A percentile compares a stretch with the other conserved stretches of the same genome.
Conservation (phyloP, 257 asterid genomes). For the Nicotiana paniculata region DNA sequence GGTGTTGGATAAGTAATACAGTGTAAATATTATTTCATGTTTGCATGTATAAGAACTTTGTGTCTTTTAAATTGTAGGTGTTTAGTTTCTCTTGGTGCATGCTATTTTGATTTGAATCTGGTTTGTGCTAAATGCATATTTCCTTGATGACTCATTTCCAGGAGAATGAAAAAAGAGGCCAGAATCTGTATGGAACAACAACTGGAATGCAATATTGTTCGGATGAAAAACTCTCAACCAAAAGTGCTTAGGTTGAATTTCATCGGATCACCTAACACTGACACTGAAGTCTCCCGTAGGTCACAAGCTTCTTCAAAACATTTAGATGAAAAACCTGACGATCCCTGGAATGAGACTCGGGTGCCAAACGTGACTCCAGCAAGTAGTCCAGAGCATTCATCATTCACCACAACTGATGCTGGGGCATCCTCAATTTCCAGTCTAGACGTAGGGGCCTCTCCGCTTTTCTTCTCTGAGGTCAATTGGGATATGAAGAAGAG, state of each 20-base stretch:
- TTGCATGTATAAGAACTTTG: not conserved
- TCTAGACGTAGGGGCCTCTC: slow-evolving; percentile 41
- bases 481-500: slow-evolving; percentile 41
- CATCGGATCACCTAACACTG: slow-evolving; percentile 30
- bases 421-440: slow-evolving; percentile 53
- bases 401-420: slow-evolving; percentile 29
- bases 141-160: slow-evolving; percentile 11
- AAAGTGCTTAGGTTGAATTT: slow-evolving; percentile 73
- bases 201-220: slow-evolving; percentile 68
- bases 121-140: not conserved
- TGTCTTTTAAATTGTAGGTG: not conserved
- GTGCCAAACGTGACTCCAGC: slow-evolving; percentile 86
- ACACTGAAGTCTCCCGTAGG: slow-evolving; percentile 12
- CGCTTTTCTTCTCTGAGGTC: slow-evolving; percentile 37
- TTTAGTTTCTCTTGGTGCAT: not conserved
- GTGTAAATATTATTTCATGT: slow-evolving; percentile 5
- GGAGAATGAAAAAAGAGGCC: slow-evolving; percentile 65
- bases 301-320: slow-evolving; percentile 23
- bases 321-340: slow-evolving; percentile 18
- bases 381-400: slow-evolving; percentile 60
- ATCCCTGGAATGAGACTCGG: slow-evolving; percentile 30
- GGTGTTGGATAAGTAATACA: slow-evolving; percentile 74
- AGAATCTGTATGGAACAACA: slow-evolving; percentile 59
- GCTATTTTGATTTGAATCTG: not conserved
- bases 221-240: slow-evolving; percentile 54